Percentiles rank a stretch among this genome's conserved stretches.
These are phyloP conservation scores for Talaromyces albobiverticillius DNA, from an alignment of 2,329 filamentous ascomycete species.

Conservation along the genomic window DNA sequence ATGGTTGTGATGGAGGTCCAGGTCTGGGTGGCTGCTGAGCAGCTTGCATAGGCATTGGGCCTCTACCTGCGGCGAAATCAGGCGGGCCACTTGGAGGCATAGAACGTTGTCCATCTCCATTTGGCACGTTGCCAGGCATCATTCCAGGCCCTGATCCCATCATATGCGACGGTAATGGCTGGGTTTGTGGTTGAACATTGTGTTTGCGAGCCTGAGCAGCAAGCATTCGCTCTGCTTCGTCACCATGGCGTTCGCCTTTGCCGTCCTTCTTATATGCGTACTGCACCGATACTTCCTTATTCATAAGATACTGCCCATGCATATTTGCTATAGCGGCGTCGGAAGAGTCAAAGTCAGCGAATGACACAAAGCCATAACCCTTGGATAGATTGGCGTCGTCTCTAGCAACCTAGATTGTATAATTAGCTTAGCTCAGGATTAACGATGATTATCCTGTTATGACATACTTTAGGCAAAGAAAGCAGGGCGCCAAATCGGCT, in stretches of 20 bases:
- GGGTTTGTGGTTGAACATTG: slow-evolving; percentile 79
- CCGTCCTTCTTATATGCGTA: slow-evolving; percentile 99
- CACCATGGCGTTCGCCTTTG: slow-evolving; percentile 92
- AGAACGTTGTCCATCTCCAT: slow-evolving; percentile 37
- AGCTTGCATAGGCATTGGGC: slow-evolving; percentile 41
- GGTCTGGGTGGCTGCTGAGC: slow-evolving; percentile 47
- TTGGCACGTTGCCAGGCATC: slow-evolving; percentile 45
- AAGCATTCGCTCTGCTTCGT: slow-evolving; percentile 86
- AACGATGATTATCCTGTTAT: neutral
- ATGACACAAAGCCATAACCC: slow-evolving; percentile 95
- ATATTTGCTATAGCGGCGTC: slow-evolving; percentile 89
- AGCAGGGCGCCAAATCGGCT: slow-evolving; percentile 85
- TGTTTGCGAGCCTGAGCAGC: slow-evolving; percentile 91
- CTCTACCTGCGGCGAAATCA: slow-evolving; percentile 39
- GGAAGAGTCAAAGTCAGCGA: slow-evolving; percentile 86
- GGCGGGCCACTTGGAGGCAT: slow-evolving; percentile 27
- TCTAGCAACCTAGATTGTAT: slow-evolving; percentile 60
- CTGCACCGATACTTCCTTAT: slow-evolving; percentile 93
- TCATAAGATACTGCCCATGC: slow-evolving; percentile 94
- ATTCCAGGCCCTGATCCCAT: slow-evolving; percentile 47
- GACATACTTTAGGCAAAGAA: slow-evolving; percentile 73
- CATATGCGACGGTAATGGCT: slow-evolving; percentile 72
- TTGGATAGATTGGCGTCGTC: slow-evolving; percentile 87
- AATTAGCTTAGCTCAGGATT: slow-evolving; percentile 22
- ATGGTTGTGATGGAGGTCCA: slow-evolving; percentile 51